A percentile compares a stretch with the other conserved stretches of the same genome.
Evolutionary conservation across 768 basidiomycete genomes (phyloP).

Genomic region (Russula lepida): DNA sequence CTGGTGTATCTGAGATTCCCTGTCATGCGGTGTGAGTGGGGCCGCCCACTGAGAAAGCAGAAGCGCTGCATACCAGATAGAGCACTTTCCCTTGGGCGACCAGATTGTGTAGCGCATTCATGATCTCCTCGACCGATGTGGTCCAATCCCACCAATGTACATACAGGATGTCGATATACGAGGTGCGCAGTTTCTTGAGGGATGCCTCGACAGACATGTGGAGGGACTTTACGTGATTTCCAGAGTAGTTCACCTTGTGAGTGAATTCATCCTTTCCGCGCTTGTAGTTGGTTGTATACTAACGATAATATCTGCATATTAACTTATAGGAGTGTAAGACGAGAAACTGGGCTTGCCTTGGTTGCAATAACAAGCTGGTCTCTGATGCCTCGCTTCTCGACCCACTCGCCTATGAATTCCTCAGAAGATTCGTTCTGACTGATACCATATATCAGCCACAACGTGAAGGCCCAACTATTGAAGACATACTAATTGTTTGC

Average conservation of each 20-base stretch:
- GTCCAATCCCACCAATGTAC: constrained; percentile 46
- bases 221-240: constrained; percentile 34
- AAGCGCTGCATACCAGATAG: constrained; percentile 29
- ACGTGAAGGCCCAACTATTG: too few species aligned
- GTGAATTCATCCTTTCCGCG: constrained; percentile 13
- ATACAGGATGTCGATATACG: constrained; percentile 50
- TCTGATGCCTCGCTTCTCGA: constrained; percentile 29
- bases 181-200: constrained; percentile 45
- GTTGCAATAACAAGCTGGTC: constrained; percentile 33
- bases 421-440: constrained; percentile 28
- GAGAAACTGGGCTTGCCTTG: constrained; percentile 13
- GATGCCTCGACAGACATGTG: constrained; percentile 29
- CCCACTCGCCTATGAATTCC: constrained; percentile 36
- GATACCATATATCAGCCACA: background rate
- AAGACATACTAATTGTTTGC: constrained; percentile 31
- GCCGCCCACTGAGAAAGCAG: too few species aligned
- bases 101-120: constrained; percentile 31
- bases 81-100: constrained; percentile 39
- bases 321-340: background rate
- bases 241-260: constrained; percentile 35
- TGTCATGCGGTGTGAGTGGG: background rate
- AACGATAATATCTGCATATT: background rate
- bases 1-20: constrained; percentile 27
- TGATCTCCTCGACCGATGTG: constrained; percentile 26
- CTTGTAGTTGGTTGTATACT: constrained; percentile 27